Base-by-base conservation (phyloP, 768 basidiomycete species). In the Exidia glandulosa region DNA sequence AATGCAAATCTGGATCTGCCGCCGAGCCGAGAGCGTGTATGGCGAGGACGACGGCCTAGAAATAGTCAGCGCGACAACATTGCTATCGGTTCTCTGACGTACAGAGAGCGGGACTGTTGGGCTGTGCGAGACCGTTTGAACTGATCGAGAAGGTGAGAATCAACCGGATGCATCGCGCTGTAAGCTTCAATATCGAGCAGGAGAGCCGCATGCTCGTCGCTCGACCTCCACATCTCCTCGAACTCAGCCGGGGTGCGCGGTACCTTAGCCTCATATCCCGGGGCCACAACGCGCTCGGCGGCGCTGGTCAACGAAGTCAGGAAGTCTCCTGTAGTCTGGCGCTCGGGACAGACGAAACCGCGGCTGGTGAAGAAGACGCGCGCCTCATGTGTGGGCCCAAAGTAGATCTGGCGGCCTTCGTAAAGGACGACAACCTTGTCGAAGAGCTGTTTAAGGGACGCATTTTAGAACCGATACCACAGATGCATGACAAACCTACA, bases 321-420 rank as follows among this genome's bases (percentile, higher is more conserved):
- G 70, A 75, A 78, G 63, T 81, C 79, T 56, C 77, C 76, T 6
- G 74, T 74, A 16, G 79, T 77, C 60, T 79, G 77, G 34, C 76
- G 74, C 2, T 73, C 73, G 1, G 74, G 71, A 57, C 75, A 76
- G 14, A 72, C 62, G 69, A 79, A 81, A 2, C 79, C 79, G 70
- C 79, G 72, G 36, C 70, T 66, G 57, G 71, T 64, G 68, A 80
- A 81, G 69, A 75, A 80, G 48, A 71, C 64, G 61, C 72, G 71
- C 25, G 79, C 79, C 19, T 68, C 68, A 16, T 64, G 65, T 13
- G 69, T 70, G 5, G 66, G 68, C 7, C 80, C 79, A 63, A 76
- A 81, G 71, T 74, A 81, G 68, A 80, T 77, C 63, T 75, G 74
- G 30, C 75, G 68, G 1, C 80, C 80, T 63, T 76, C 73, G 66